Conservation (phyloP, 208 protist species). For the Blastocrithidia nonstop region DNA sequence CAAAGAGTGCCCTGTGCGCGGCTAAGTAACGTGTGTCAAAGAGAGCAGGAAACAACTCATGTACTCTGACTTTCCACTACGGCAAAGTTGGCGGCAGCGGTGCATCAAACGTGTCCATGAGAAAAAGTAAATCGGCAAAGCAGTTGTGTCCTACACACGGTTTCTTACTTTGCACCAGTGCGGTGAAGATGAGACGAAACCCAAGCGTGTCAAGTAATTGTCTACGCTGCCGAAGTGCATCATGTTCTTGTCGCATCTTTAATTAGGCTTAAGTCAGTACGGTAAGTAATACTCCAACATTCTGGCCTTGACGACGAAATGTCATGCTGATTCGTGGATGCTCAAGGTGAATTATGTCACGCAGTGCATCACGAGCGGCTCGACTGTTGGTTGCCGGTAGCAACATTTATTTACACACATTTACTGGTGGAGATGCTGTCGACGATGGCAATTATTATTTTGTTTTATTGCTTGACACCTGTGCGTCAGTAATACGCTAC, state of each 20-base stretch:
- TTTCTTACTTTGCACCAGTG: slow-evolving; percentile 36
- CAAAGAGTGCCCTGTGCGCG: slow-evolving; percentile 17
- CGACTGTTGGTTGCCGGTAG: slow-evolving; percentile 19
- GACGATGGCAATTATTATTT: too few species aligned
- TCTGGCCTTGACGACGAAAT: slow-evolving; percentile 18
- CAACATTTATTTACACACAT: slow-evolving; percentile 25
- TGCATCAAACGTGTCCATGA: slow-evolving; percentile 23
- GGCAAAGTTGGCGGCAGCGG: slow-evolving; percentile 20
- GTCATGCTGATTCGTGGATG: slow-evolving; percentile 16
- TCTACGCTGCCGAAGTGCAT: slow-evolving; percentile 9
- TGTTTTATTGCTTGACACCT: neutral
- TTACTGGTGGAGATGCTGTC: too few species aligned
- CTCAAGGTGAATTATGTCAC: slow-evolving; percentile 7
- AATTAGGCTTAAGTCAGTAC: slow-evolving; percentile 20
- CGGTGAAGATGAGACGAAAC: slow-evolving; percentile 47
- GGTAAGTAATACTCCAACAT: slow-evolving; percentile 11
- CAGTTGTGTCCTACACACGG: slow-evolving; percentile 72
- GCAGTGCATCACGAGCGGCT: slow-evolving; percentile 22
- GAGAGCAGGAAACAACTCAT: slow-evolving; percentile 34
- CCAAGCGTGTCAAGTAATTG: slow-evolving; percentile 33
- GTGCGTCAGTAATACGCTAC: neutral
- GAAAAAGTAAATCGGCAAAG: slow-evolving; percentile 62
- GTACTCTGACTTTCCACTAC: slow-evolving; percentile 24
- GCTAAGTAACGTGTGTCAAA: slow-evolving; percentile 55
- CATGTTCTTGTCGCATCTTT: slow-evolving; percentile 6